These are phyloP conservation scores for Hypoxylon lienhwacheense DNA, from an alignment of 495 filamentous ascomycete species.

Conservation along the genomic window DNA sequence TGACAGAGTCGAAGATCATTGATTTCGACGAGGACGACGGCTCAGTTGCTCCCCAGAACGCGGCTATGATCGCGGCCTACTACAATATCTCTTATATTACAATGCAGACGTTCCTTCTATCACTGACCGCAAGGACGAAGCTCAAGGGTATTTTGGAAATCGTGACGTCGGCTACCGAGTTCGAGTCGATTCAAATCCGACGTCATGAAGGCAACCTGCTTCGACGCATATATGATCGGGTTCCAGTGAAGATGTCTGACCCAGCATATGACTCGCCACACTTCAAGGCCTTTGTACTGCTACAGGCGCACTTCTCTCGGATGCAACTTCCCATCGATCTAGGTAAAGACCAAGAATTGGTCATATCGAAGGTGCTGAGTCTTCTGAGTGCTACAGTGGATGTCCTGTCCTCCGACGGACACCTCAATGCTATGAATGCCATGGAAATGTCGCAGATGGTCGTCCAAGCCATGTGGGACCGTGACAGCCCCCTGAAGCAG, in stretches of 20 bases:
- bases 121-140: conserved; percentile 82
- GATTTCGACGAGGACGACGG: conserved; percentile 97
- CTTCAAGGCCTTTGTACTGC: conserved; percentile 94
- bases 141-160: conserved; percentile 97
- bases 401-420: conserved; percentile 92
- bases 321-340: conserved; percentile 96
- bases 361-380: conserved; percentile 82
- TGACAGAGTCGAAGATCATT: conserved; percentile 92
- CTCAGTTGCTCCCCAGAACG: conserved; percentile 83
- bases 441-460: conserved; percentile 99
- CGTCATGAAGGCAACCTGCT: conserved; percentile 89
- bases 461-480: conserved; percentile 98
- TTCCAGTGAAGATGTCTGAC: conserved; percentile 92
- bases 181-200: conserved; percentile 91
- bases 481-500: conserved; percentile 94
- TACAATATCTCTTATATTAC: conserved; percentile 99
- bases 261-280: conserved; percentile 88
- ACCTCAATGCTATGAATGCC: conserved; percentile 93
- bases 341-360: conserved; percentile 92
- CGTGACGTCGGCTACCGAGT: conserved; percentile 94
- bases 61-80: conserved; percentile 97
- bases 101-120: conserved; percentile 99
- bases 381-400: conserved; percentile 91
- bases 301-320: conserved; percentile 96
- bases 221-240: conserved; percentile 87